phyloP scores from a whole-genome alignment of 2,329 filamentous ascomycete genomes.

The Paecilomyces dactylethromorphus region DNA sequence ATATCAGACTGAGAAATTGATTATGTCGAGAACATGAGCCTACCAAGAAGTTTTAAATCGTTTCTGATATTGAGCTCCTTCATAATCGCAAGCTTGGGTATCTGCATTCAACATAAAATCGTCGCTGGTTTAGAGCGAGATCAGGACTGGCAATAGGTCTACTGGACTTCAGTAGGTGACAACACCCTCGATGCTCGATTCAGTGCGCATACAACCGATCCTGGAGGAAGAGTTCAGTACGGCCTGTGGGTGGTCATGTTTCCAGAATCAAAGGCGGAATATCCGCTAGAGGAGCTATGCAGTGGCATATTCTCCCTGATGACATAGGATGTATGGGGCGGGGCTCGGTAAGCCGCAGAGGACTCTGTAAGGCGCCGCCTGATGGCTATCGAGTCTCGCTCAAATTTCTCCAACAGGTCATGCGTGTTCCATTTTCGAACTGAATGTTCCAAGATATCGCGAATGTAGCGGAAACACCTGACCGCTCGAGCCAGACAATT shows the following conservation, averaged over 20 bases:
- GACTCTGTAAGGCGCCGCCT: slow-evolving; percentile 7
- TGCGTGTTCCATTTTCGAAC: slow-evolving; percentile 27
- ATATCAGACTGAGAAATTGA: neutral
- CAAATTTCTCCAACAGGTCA: slow-evolving; percentile 23
- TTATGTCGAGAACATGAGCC: neutral
- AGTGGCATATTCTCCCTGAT: slow-evolving; percentile 6
- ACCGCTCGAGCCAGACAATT: slow-evolving; percentile 26
- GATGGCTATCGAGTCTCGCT: slow-evolving; percentile 20
- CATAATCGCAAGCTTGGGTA: neutral
- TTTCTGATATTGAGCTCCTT: neutral
- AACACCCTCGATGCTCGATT: neutral
- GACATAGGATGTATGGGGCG: slow-evolving; percentile 7
- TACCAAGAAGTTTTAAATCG: neutral
- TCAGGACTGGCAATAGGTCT: neutral
- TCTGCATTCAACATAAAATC: neutral
- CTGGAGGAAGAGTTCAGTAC: neutral
- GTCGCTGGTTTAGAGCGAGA: neutral
- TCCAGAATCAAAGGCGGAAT: slow-evolving; percentile 9
- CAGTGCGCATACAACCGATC: neutral
- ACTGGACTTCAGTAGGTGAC: neutral
- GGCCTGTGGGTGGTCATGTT: slow-evolving; percentile 4
- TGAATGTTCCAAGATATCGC: slow-evolving; percentile 26
- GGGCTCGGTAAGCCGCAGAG: slow-evolving; percentile 1
- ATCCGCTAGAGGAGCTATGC: slow-evolving; percentile 4
- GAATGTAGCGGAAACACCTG: slow-evolving; percentile 24